Evolutionary conservation across 2,329 filamentous ascomycete species (phyloP).

Genomic region (Cladosporium sp.): DNA sequence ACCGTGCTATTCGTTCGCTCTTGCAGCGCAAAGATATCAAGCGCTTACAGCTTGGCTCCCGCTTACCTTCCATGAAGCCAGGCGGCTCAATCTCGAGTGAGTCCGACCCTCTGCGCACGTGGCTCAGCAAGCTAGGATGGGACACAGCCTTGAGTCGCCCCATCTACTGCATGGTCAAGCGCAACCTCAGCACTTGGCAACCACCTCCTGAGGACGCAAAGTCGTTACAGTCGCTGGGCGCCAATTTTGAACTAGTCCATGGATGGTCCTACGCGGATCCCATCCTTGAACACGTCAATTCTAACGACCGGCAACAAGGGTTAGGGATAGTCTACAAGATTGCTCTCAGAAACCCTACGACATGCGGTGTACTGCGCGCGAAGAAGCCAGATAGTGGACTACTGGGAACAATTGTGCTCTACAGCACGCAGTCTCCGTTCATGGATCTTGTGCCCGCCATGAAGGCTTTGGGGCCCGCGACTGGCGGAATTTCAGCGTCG

Average conservation of each 20-base stretch:
- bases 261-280: conserved; percentile 73
- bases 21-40: conserved; percentile 70
- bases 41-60: conserved; percentile 76
- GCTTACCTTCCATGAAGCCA: conserved; percentile 80
- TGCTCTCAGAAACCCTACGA: conserved; percentile 68
- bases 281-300: conserved; percentile 72
- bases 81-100: conserved; percentile 71
- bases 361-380: conserved; percentile 80
- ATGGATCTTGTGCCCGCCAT: conserved; percentile 70
- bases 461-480: conserved; percentile 57
- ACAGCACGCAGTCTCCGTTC: conserved; percentile 67
- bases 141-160: conserved; percentile 66
- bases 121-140: conserved; percentile 89
- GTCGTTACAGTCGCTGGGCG: conserved; percentile 68
- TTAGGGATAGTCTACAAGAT: conserved; percentile 76
- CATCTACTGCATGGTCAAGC: conserved; percentile 71
- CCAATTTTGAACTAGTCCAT: conserved; percentile 81
- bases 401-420: conserved; percentile 77
- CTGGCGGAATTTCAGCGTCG: conserved; percentile 77
- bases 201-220: conserved; percentile 75
- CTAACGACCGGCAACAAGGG: conserved; percentile 71
- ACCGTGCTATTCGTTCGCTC: conserved; percentile 75
- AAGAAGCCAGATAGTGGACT: conserved; percentile 69
- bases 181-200: conserved; percentile 70
- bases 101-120: conserved; percentile 65